Evolutionary conservation across 2,329 filamentous ascomycete genomes (phyloP), one percentile per base, ranked within the genome.

Genomic region (Eutypella sp.): DNA sequence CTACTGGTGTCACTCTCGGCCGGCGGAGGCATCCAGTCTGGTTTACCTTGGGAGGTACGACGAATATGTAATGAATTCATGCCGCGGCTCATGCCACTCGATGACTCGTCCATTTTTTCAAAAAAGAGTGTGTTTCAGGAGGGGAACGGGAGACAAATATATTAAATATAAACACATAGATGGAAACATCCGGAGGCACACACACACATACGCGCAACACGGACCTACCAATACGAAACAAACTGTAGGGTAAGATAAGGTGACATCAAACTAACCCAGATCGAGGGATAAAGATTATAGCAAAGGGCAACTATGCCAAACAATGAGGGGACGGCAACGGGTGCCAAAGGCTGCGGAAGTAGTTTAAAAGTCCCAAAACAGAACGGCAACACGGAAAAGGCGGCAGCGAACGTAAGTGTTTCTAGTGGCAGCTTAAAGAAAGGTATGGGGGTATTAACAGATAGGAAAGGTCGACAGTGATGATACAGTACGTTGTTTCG

Each of bases 51-150:
- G 13, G 40, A 41, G 15, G 23, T 27, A 20, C 40, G 40, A n/a
- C 40, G 40, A 16, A 41, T 18, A 22, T 41, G 40, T 29, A 27
- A 11, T 19, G 40, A 41, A 19, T 8, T 31, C 22, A 11, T 41
- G 23, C 40, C 40, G 29, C 40, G 40, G 40, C 40, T 41, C 24
- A 41, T 19, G n/a, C 40, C 40, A 31, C 40, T 41, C 1, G 40
- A 27, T 18, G 40, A 24, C 18, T 41, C 20, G n/a, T 41, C 22
- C 40, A 29, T 31, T 15, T 11, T 39, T 15, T 15, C 5, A 6
- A 11, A 5, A 20, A 22, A 15, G 11, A 39, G 4, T 15, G 15
- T 8, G 16, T n/a, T n/a, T n/a, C 5, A 16, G 34, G 22, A 16
- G 5, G 8, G 20, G 20, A 10, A 22, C 16, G 23, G 5, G 10